Evolutionary conservation across 108 stramenopile species (phyloP).

Genomic region (Nannochloropsis gaditana): DNA sequence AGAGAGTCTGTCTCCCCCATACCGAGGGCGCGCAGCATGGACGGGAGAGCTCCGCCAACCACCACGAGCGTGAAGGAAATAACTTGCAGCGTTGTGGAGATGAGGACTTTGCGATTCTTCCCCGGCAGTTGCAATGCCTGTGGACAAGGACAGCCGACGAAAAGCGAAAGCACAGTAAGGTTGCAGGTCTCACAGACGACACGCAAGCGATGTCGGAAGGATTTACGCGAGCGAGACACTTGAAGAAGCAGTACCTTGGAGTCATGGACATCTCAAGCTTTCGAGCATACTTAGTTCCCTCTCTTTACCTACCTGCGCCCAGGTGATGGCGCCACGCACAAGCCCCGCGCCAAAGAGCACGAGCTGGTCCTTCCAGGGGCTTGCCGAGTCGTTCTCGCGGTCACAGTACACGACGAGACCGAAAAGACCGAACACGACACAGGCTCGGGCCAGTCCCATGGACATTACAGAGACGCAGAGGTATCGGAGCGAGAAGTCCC

Average conservation of each 20-base stretch:
- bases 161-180: neutral
- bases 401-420: constrained; percentile 10
- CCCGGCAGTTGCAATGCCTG: constrained; percentile 42
- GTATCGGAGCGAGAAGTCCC: neutral
- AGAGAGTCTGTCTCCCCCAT: neutral
- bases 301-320: constrained; percentile 31
- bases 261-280: too few relatives aligned
- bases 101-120: constrained; percentile 29
- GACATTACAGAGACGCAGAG: neutral
- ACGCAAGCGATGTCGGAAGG: neutral
- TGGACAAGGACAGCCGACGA: neutral
- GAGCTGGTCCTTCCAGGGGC: constrained; percentile 32
- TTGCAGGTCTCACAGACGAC: neutral
- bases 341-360: constrained; percentile 36
- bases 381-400: constrained; percentile 24
- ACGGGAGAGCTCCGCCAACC: constrained; percentile 27
- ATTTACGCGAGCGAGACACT: neutral
- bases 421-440: constrained; percentile 34
- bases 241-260: neutral
- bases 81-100: constrained; percentile 42
- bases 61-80: constrained; percentile 39
- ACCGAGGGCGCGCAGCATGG: neutral
- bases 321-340: constrained; percentile 39
- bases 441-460: neutral
- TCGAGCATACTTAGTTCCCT: too few relatives aligned